phyloP scores from a whole-genome alignment of 257 asterid genomes.

The Nicotiana knightiana region DNA sequence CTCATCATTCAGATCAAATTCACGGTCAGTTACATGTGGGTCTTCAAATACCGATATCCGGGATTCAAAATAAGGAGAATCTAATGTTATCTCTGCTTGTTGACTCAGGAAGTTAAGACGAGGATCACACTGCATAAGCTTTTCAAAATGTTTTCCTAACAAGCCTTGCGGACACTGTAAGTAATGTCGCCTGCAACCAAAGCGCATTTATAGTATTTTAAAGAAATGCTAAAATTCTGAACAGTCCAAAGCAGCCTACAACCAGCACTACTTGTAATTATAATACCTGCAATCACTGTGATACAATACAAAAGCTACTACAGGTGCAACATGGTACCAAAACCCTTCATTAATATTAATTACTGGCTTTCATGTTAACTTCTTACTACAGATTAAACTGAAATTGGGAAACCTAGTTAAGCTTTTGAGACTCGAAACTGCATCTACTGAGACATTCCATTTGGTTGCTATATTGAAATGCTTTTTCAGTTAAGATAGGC shows the following conservation, averaged over 20 bases:
- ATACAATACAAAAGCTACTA: background rate
- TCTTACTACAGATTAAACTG: background rate
- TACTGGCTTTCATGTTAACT: background rate
- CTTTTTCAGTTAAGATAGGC: background rate
- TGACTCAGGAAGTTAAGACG: constrained; percentile 86
- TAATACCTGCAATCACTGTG: background rate
- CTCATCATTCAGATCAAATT: constrained; percentile 53
- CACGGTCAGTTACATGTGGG: constrained; percentile 34
- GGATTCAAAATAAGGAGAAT: constrained; percentile 75
- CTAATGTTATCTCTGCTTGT: constrained; percentile 62
- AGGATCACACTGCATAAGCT: constrained; percentile 88
- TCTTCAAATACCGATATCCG: constrained; percentile 46
- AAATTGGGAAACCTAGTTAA: background rate
- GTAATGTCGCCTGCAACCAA: constrained; percentile 64
- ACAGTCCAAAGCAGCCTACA: background rate
- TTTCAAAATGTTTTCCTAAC: constrained; percentile 89
- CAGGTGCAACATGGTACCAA: background rate
- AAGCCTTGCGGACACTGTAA: constrained; percentile 81
- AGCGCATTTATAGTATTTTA: background rate
- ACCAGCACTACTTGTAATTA: background rate
- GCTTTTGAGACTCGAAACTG: background rate
- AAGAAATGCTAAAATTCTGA: background rate
- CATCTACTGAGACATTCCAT: background rate
- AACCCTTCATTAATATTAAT: background rate
- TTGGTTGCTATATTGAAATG: background rate